Conservation (phyloP, 768 basidiomycete species). For the Lyophyllum decastes region DNA sequence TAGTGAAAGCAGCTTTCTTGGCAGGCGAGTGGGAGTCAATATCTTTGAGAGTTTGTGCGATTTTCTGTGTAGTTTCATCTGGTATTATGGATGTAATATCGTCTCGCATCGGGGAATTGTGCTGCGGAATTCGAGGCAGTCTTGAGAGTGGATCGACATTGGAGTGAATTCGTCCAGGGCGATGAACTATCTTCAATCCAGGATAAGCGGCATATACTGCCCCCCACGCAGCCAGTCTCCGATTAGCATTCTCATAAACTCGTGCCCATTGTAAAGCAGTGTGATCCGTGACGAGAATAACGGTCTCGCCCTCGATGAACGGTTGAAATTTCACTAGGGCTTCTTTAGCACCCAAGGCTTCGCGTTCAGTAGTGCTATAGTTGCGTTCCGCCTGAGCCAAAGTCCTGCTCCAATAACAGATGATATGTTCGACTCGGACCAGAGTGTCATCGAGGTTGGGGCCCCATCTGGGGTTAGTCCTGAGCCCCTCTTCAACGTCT, state of each 20-base stretch:
- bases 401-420: slow-evolving; percentile 26
- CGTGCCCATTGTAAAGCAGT: slow-evolving; percentile 25
- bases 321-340: too few species aligned
- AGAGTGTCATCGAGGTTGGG: slow-evolving; percentile 23
- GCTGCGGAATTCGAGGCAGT: too few species aligned
- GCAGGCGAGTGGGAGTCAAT: not conserved
- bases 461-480: not conserved
- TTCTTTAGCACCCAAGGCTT: too few species aligned
- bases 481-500: too few species aligned
- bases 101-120: too few species aligned
- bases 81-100: not conserved
- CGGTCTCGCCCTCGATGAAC: slow-evolving; percentile 33
- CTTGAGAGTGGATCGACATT: too few species aligned
- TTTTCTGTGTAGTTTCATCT: not conserved
- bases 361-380: too few species aligned
- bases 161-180: too few species aligned
- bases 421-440: slow-evolving; percentile 29
- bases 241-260: slow-evolving; percentile 22
- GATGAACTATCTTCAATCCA: too few species aligned
- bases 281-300: slow-evolving; percentile 25
- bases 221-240: slow-evolving; percentile 29
- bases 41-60: not conserved
- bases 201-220: slow-evolving; percentile 32
- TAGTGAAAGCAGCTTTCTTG: slow-evolving; percentile 19
- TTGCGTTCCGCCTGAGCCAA: too few species aligned